Percentiles rank a stretch among this genome's conserved stretches.
These are phyloP conservation scores for Stachybotrys chlorohalonatus DNA, from an alignment of 2,329 filamentous ascomycete genomes.

Conservation along the genomic window DNA sequence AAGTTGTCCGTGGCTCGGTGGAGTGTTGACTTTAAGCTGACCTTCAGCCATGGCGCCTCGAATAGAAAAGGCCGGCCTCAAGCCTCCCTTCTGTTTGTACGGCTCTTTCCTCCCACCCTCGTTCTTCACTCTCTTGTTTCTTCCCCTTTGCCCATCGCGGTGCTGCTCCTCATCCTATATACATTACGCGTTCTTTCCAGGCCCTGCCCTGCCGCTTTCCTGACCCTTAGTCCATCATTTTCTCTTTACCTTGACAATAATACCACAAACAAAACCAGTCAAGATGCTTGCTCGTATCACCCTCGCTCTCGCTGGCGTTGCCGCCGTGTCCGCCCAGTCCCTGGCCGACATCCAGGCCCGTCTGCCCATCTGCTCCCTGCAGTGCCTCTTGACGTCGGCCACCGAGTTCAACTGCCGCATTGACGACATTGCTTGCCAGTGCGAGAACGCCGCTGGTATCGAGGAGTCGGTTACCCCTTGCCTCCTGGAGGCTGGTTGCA, in stretches of 20 bases:
- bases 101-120: no score
- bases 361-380: constrained; percentile 28
- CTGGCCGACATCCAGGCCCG: constrained; percentile 2
- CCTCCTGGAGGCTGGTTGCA: constrained; percentile 23
- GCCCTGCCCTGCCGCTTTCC: neutral
- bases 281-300: constrained; percentile 4
- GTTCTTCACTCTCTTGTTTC: no score
- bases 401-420: constrained; percentile 21
- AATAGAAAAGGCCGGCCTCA: no score
- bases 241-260: constrained; percentile 1
- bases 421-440: constrained; percentile 28
- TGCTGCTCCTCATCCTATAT: no score
- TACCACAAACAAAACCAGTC: neutral
- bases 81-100: no score
- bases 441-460: constrained; percentile 23
- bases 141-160: no score
- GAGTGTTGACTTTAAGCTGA: no score
- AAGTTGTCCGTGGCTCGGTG: no score
- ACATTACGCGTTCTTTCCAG: neutral
- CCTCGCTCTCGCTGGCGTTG: constrained; percentile 1
- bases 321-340: constrained; percentile 8
- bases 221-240: constrained; percentile 1
- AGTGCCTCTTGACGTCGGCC: constrained; percentile 24
- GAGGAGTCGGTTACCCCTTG: constrained; percentile 24
- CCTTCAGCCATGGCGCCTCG: no score